Evolutionary conservation across 331 rosid species (phyloP), one percentile per base, ranked within the genome.

Genomic region (Cucumis variabilis): DNA sequence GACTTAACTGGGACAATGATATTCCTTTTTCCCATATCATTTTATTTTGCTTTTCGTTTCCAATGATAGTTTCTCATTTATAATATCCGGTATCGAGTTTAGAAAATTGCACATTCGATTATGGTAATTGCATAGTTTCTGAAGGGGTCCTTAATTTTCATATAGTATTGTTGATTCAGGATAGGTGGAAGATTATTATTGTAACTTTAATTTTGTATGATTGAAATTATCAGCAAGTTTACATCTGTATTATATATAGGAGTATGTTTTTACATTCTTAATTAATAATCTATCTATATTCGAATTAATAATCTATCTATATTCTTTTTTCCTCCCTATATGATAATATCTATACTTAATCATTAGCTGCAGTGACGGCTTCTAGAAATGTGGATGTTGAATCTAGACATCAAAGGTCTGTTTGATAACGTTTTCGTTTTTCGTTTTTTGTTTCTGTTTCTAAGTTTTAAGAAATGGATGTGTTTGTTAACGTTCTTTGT

Each of bases 121-220:
- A 4, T 80, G 70, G 14, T 80, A 28, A 28, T 11, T 81, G 85
- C 19, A 58, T 55, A 21, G 5, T 28, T 53, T 81, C 11, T 13
- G 27, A 5, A 24, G 41, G 65, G 69, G 85, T 10, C 69, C 85
- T 80, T 80, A 53, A 11, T 79, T 80, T 55, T 80, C 69, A 17
- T 46, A 17, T 24, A 13, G 60, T 20, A 74, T 16, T 41, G 55
- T 46, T 75, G 81, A 75, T 75, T 21, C 17, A 75, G 33, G 53
- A 77, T 77, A 24, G 63, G 83, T 13, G 83, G 37, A 80, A 55
- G 66, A 79, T 80, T 55, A 13, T 28, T 80, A 33, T 20, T 79
- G 84, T 79, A 79, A 79, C 67, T 27, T 11, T 75, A 21, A 1
- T 44, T 23, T 75, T 20, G 58, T 44, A 41, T 41, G 50, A 53